These are phyloP conservation scores for Primulina tabacum DNA, from an alignment of 257 asterid species.

Conservation along the genomic window DNA sequence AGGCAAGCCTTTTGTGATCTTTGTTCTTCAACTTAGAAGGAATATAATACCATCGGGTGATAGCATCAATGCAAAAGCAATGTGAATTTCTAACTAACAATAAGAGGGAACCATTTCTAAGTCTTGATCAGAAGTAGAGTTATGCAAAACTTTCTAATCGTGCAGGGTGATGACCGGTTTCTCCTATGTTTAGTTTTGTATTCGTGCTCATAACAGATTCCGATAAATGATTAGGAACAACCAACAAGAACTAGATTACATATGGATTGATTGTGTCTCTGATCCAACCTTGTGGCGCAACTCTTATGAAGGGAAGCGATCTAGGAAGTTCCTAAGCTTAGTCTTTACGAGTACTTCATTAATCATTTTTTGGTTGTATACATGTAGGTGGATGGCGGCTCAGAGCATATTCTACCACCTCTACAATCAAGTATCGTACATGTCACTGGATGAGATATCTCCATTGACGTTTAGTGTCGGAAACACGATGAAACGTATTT, in stretches of 20 bases:
- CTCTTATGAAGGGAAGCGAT: neutral
- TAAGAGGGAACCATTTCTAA: no score
- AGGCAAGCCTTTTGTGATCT: neutral
- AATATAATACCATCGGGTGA: no score
- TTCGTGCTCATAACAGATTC: no score
- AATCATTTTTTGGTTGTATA: constrained; percentile 26
- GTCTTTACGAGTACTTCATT: neutral
- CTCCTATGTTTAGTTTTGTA: neutral
- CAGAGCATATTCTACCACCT: constrained; percentile 93
- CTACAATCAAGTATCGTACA: constrained; percentile 94
- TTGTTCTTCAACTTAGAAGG: no score
- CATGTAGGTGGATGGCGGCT: constrained; percentile 88
- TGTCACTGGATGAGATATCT: constrained; percentile 95
- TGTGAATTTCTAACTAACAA: no score
- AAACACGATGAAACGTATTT: constrained; percentile 92
- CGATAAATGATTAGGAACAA: neutral
- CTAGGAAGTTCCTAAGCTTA: neutral
- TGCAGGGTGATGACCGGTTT: neutral
- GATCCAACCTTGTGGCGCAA: neutral
- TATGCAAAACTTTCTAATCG: neutral
- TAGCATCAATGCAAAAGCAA: neutral
- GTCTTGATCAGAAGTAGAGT: neutral
- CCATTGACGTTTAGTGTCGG: constrained; percentile 95
- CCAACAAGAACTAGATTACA: neutral
- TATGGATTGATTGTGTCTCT: neutral